phyloP scores from a whole-genome alignment of 1,284 basidiomycete genomes.

The Melanopsichium pennsylvanicum region DNA sequence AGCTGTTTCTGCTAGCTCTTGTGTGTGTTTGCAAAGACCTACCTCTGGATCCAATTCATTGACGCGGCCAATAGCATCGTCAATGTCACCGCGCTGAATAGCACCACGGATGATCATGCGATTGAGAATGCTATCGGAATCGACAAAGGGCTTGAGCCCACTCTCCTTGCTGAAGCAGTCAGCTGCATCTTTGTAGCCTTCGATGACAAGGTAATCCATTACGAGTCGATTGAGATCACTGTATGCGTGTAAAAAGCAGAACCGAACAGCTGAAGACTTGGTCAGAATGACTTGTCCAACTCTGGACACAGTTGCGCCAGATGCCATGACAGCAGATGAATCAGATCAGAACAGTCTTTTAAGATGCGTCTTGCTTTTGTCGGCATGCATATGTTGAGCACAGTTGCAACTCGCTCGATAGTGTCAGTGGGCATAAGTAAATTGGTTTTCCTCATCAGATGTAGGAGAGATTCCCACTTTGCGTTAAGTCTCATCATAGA shows the following conservation, averaged over 20 bases:
- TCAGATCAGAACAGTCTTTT: too few relatives aligned
- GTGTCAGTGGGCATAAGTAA: conserved; percentile 69
- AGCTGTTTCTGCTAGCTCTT: background rate
- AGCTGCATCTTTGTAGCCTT: conserved; percentile 94
- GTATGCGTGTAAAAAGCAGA: conserved; percentile 1
- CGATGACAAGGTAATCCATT: conserved; percentile 97
- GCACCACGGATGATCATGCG: conserved; percentile 93
- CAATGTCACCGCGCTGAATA: conserved; percentile 90
- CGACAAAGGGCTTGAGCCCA: conserved; percentile 75
- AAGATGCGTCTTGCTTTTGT: background rate
- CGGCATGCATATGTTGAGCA: conserved; percentile 2
- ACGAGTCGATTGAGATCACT: conserved; percentile 94
- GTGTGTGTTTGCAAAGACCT: too few relatives aligned
- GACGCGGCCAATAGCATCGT: conserved; percentile 88
- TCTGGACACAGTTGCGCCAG: too few relatives aligned
- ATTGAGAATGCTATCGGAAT: conserved; percentile 89
- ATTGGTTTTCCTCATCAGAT: conserved; percentile 67
- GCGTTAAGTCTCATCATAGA: conserved; percentile 68
- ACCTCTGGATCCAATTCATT: conserved; percentile 98
- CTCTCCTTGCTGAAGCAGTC: conserved; percentile 92
- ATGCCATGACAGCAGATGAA: background rate
- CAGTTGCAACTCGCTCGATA: conserved; percentile 17
- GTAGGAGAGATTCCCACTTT: conserved; percentile 75
- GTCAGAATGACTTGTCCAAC: conserved; percentile 1
- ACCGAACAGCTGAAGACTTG: background rate